Conservation (phyloP, 2,329 filamentous ascomycete genomes). For the Scleromitrula shiraiana region DNA sequence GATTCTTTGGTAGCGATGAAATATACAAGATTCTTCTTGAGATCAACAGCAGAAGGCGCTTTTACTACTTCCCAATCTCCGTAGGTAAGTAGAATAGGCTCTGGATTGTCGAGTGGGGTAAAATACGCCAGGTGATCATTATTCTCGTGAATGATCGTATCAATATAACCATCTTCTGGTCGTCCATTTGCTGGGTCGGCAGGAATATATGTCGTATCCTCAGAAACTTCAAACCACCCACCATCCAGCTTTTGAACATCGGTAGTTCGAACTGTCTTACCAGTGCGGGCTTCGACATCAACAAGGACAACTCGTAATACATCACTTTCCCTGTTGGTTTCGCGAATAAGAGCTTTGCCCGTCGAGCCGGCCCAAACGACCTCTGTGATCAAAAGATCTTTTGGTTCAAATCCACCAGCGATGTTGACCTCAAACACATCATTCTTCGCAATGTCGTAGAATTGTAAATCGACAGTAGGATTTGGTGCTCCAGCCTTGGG, state of each 20-base stretch:
- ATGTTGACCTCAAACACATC: conserved; percentile 76
- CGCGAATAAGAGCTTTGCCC: conserved; percentile 74
- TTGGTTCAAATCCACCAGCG: conserved; percentile 66
- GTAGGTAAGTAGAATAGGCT: conserved; percentile 79
- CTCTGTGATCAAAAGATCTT: conserved; percentile 85
- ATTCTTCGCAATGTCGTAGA: conserved; percentile 73
- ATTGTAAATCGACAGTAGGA: conserved; percentile 77
- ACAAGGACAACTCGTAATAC: conserved; percentile 81
- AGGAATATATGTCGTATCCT: conserved; percentile 78
- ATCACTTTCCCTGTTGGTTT: conserved; percentile 92
- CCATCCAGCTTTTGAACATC: conserved; percentile 82
- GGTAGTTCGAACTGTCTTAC: conserved; percentile 69
- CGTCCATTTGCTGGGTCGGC: conserved; percentile 71
- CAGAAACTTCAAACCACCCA: conserved; percentile 93
- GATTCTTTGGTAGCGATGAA: conserved; percentile 82
- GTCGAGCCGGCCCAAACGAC: conserved; percentile 76
- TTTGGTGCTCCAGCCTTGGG: conserved; percentile 94
- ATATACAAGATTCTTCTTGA: conserved; percentile 82
- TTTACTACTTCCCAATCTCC: conserved; percentile 89
- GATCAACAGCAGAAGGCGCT: conserved; percentile 75
- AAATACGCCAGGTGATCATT: conserved; percentile 94
- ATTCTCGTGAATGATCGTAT: conserved; percentile 77
- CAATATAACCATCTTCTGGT: conserved; percentile 81
- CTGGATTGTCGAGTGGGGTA: conserved; percentile 70
- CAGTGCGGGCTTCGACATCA: conserved; percentile 65